These are phyloP conservation scores for Teunomyces stri DNA, from an alignment of 805 yeast genomes.

Conservation along the genomic window DNA sequence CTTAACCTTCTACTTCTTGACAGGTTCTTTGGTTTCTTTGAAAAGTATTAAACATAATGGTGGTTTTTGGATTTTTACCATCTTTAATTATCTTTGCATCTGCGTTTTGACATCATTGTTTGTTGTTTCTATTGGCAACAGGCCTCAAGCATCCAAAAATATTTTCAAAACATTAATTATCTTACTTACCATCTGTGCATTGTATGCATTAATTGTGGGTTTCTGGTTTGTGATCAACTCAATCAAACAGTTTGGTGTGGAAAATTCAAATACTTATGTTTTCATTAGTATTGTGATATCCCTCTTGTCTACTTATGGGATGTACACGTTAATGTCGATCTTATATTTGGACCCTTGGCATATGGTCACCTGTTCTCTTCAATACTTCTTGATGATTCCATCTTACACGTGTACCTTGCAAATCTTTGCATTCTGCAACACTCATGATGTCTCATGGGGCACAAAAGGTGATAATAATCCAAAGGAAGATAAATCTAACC, in stretches of 20 bases:
- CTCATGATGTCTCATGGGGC: constrained; percentile 99
- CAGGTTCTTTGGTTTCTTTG: constrained; percentile 67
- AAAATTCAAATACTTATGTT: constrained; percentile 44
- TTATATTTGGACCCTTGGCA: constrained; percentile 97
- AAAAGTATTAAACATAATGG: constrained; percentile 54
- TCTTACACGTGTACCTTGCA: constrained; percentile 90
- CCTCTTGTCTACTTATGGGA: constrained; percentile 85
- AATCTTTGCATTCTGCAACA: constrained; percentile 95
- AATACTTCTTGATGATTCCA: constrained; percentile 87
- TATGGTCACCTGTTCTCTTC: constrained; percentile 78
- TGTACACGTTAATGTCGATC: constrained; percentile 77
- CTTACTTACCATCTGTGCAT: constrained; percentile 72
- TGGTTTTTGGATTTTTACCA: constrained; percentile 81
- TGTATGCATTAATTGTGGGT: constrained; percentile 80
- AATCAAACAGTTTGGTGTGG: constrained; percentile 38
- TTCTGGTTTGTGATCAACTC: constrained; percentile 70
- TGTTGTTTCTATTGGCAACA: constrained; percentile 91
- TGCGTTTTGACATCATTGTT: constrained; percentile 85
- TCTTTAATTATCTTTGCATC: constrained; percentile 81
- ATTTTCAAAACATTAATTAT: constrained; percentile 72
- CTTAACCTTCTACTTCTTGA: constrained; percentile 35
- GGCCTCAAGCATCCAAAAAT: constrained; percentile 93
- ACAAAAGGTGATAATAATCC: constrained; percentile 90
- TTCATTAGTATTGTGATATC: constrained; percentile 81
- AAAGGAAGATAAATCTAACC: constrained; percentile 62